Evolutionary conservation across 306 rosid species (phyloP), one percentile per base, ranked within the genome.

Genomic region (Glycine tomentella): DNA sequence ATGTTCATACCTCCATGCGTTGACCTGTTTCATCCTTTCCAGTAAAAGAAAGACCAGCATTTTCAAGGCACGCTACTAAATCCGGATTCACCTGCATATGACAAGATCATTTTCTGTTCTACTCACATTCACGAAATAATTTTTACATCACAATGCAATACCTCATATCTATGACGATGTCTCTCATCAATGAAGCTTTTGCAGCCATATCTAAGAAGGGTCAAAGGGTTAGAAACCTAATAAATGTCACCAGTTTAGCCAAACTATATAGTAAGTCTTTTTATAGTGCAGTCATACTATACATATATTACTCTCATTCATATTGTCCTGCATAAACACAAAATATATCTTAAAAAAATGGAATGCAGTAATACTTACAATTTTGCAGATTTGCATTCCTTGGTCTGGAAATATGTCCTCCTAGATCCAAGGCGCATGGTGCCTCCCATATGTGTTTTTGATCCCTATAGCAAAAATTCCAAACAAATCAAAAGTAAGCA

Each of bases 401-500:
- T 81, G 59, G 81, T 80, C 17, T 90, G 91, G 79, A 95, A 93
- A 83, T 72, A 88, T 11, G 99, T 95, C 86, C 87, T 95, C 87
- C 98, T 88, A 46, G 97, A 95, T 65, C 99, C 99, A 48, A 93
- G 89, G 15, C 99, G 97, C 99, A 95, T 95, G 36, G 99, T 95
- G 4, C 93, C 99, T 52, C 98, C 99, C 99, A 95, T 93, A 15
- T 91, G 98, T 49, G 99, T 91, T 84, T 86, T 95, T 5, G 99
- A 95, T 66, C 97, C 99, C 99, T 95, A 75, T 8, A 63, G 13
- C 44, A 42, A 69, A 31, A n/a, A 63, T 20, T 67, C 49, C 69
- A 74, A 81, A 25, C 7, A 66, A 56, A 53, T 80, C 45, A 67
- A 7, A 48, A 78, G 49, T 57, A 50, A 57, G 16, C 16, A 58